A percentile compares a stretch with the other conserved stretches of the same genome.
These are phyloP conservation scores for Cyberlindnera euphorbiiphila DNA, from an alignment of 805 yeast genomes.

Conservation along the genomic window DNA sequence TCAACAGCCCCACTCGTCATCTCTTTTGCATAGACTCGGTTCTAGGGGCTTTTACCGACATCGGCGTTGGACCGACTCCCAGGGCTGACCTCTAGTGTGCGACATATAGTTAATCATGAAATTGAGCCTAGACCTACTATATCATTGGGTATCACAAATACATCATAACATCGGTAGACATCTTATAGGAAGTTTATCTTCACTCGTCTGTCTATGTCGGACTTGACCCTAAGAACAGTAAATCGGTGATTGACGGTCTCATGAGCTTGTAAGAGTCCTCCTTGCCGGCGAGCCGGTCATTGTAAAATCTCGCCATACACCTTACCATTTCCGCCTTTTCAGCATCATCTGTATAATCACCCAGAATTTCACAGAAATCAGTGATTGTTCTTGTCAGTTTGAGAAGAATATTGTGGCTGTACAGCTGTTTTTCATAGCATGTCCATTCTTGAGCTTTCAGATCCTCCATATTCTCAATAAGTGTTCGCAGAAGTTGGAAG, in stretches of 20 bases:
- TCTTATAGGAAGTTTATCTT: no score
- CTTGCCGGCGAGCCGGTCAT: not conserved
- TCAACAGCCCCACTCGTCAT: no score
- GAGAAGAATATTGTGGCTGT: slow-evolving; percentile 12
- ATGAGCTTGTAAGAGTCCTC: slow-evolving; percentile 4
- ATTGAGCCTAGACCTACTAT: no score
- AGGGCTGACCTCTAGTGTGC: no score
- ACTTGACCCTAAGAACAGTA: slow-evolving; percentile 1
- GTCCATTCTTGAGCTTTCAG: slow-evolving; percentile 13
- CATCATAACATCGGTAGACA: no score
- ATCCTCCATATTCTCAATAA: slow-evolving; percentile 1
- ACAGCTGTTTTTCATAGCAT: slow-evolving; percentile 11
- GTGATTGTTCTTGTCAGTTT: slow-evolving; percentile 11
- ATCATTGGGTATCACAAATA: no score
- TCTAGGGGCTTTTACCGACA: no score
- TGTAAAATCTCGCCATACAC: slow-evolving; percentile 4
- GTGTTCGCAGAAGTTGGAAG: slow-evolving; percentile 5
- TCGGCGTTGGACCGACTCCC: no score
- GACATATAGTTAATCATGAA: no score
- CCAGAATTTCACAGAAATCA: slow-evolving; percentile 10
- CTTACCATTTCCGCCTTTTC: slow-evolving; percentile 2
- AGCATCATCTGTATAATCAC: slow-evolving; percentile 7
- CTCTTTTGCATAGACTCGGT: no score
- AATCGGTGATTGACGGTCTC: slow-evolving; percentile 2
- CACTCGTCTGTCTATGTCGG: no score